phyloP scores from a whole-genome alignment of 805 yeast genomes.

The Zygosaccharomyces gambellarensis region DNA sequence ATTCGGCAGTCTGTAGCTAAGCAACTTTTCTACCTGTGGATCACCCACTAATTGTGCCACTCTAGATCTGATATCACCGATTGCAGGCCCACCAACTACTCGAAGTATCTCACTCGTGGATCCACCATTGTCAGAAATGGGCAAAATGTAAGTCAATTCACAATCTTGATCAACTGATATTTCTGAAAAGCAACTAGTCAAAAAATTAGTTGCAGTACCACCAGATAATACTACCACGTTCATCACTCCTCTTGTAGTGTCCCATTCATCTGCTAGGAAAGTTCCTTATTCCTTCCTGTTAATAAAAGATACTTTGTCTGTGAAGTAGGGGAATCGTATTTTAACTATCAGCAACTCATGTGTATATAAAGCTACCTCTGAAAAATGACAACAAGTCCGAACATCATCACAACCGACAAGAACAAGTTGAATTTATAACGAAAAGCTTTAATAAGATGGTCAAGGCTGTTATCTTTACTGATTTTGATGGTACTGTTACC shows the following conservation, averaged over 20 bases:
- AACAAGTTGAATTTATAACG: background rate
- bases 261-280: background rate
- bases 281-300: background rate
- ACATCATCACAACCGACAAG: background rate
- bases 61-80: conserved; percentile 85
- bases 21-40: conserved; percentile 36
- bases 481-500: conserved; percentile 98
- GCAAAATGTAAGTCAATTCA: conserved; percentile 53
- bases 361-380: background rate
- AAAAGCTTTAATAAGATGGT: conserved; percentile 21
- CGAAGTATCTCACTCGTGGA: conserved; percentile 85
- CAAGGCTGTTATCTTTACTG: conserved; percentile 86
- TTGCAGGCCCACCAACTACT: conserved; percentile 90
- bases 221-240: conserved; percentile 55
- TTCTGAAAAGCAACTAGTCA: conserved; percentile 54
- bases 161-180: conserved; percentile 34
- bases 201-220: conserved; percentile 82
- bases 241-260: conserved; percentile 15
- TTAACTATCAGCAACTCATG: background rate
- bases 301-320: background rate
- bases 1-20: conserved; percentile 29
- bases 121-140: conserved; percentile 91
- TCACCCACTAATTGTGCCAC: conserved; percentile 68
- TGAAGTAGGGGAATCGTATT: background rate
- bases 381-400: background rate